Conservation (phyloP, 495 filamentous ascomycete species). For the Usnea hakonensis region DNA sequence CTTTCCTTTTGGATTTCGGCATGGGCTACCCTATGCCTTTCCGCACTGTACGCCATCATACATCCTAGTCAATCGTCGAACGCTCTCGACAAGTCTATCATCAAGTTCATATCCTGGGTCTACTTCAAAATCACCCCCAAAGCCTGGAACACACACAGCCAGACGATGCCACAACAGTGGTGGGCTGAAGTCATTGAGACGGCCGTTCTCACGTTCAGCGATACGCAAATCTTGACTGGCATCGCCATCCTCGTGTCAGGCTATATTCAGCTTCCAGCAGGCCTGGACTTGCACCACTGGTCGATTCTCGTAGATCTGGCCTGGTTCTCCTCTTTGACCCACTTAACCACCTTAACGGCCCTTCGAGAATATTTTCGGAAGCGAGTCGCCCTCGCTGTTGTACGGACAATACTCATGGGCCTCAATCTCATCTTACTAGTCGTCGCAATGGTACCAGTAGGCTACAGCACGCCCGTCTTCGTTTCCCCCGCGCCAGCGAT, state of each 20-base stretch:
- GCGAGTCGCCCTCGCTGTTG: background rate
- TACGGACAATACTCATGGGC: conserved; percentile 4
- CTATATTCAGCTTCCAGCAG: conserved; percentile 16
- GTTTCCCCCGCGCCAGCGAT: background rate
- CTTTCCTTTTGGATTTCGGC: too few relatives aligned
- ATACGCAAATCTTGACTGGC: conserved; percentile 25
- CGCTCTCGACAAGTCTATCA: too few relatives aligned
- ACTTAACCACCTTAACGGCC: conserved; percentile 33
- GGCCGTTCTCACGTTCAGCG: conserved; percentile 15
- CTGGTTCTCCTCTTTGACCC: conserved; percentile 37
- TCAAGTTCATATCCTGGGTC: too few relatives aligned
- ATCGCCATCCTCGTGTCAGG: conserved; percentile 21
- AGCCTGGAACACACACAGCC: too few relatives aligned
- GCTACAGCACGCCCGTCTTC: background rate
- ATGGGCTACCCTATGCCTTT: too few relatives aligned
- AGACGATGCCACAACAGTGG: background rate
- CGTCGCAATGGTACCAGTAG: background rate
- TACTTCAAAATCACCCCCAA: too few relatives aligned
- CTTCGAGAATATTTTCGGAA: conserved; percentile 23
- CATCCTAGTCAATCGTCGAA: too few relatives aligned
- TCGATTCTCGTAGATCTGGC: conserved; percentile 31
- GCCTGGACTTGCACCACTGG: conserved; percentile 33
- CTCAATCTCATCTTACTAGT: conserved; percentile 1
- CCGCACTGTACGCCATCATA: too few relatives aligned
- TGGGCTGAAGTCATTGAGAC: conserved; percentile 3